Evolutionary conservation across 129 eudicot species (phyloP), one percentile per base, ranked within the genome.

Genomic region (Scalesia atractyloides): DNA sequence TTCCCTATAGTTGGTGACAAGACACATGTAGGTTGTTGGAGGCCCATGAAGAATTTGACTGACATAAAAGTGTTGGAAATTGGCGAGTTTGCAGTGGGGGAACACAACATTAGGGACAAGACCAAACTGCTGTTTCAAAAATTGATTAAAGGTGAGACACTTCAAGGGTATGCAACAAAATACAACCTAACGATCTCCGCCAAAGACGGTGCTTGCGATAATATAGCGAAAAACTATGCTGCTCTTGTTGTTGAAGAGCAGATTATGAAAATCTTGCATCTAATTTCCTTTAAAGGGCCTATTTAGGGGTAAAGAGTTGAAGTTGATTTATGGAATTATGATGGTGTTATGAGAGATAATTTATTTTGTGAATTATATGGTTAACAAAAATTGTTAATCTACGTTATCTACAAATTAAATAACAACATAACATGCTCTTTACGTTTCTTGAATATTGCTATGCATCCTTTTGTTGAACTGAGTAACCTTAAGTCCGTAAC

Each of bases 41-140:
- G 17, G 3, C 70, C 70, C 14, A 9, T 65, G 10, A 65, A 41
- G 53, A 22, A 69, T 33, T 52, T 69, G 49, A 36, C 12, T 0
- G 33, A 52, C 64, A 36, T 34, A 69, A 52, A 52, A 17, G 47
- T 69, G 47, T 50, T 69, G 47, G 63, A 69, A 5, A 36, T 69
- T 17, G 74, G 74, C n/a, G 53, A 52, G 24, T 69, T 69, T 69
- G 74, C 74, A 34, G 64, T 69, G 56, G 64, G 17, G 36, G 56
- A 60, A 36, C 74, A 52, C 51, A 69, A 69, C 74, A 17, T 17
- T 22, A 20, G 56, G 48, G 74, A 43, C 63, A 69, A 52, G 17
- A 69, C 50, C 37, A 60, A 9, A 16, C 36, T 69, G 20, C 17
- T 14, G 36, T 69, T 69, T 5, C 16, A 52, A 17, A 52, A 69